Conservation (phyloP, 257 asterid species). For the Solanum pennellii region DNA sequence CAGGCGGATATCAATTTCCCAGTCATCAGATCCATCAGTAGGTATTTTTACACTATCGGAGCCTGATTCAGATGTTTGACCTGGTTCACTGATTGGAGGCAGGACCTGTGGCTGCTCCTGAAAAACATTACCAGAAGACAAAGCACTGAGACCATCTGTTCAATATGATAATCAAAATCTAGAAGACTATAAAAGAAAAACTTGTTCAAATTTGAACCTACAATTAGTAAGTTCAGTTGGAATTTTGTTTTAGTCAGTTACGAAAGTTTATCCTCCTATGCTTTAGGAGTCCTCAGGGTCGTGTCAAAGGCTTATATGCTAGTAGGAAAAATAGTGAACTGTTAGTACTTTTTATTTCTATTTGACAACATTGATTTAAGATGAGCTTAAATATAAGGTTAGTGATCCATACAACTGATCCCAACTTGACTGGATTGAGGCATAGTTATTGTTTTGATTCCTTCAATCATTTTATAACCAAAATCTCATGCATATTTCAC, state of each 20-base stretch:
- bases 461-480: not conserved
- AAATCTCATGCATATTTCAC: not conserved
- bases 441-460: not conserved
- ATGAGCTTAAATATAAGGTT: not conserved
- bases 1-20: slow-evolving; percentile 32
- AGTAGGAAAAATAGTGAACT: not conserved
- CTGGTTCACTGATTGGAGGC: not conserved
- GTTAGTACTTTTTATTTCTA: not conserved
- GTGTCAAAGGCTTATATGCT: not conserved
- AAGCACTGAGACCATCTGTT: not conserved
- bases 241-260: not conserved
- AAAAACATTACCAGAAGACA: slow-evolving; percentile 4
- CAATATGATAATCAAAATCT: not conserved
- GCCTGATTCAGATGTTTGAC: slow-evolving; percentile 1
- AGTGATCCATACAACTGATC: not conserved
- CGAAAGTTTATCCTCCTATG: not conserved
- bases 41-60: slow-evolving; percentile 31
- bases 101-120: slow-evolving; percentile 15
- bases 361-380: not conserved
- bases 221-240: not conserved
- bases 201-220: not conserved
- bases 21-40: slow-evolving; percentile 31
- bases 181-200: not conserved
- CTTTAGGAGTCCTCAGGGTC: not conserved
- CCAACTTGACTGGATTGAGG: not conserved